A percentile compares a stretch with the other conserved stretches of the same genome.
phyloP scores from a whole-genome alignment of 805 yeast genomes.

The Ascoidea rubescens region DNA sequence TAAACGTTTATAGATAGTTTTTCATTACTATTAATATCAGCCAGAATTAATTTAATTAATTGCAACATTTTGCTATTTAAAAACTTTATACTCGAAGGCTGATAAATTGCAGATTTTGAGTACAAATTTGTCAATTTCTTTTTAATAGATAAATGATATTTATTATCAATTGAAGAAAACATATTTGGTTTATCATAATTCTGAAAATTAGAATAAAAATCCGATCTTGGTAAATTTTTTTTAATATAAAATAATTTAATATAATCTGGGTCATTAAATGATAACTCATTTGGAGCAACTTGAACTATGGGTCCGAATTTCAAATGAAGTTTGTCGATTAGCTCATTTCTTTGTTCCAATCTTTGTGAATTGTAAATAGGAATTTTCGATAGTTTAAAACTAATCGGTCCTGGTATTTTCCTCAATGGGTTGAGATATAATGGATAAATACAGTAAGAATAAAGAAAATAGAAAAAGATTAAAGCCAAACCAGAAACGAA shows the following conservation, averaged over 20 bases:
- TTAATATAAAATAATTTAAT: conserved; percentile 42
- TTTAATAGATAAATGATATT: conserved; percentile 29
- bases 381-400: conserved; percentile 30
- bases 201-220: conserved; percentile 44
- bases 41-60: conserved; percentile 14
- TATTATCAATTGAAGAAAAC: conserved; percentile 38
- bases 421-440: conserved; percentile 33
- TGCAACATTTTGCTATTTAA: conserved; percentile 20
- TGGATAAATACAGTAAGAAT: conserved; percentile 29
- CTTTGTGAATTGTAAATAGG: conserved; percentile 29
- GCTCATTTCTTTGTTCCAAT: conserved; percentile 32
- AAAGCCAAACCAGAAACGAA: too few species aligned
- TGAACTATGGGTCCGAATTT: conserved; percentile 51
- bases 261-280: conserved; percentile 36
- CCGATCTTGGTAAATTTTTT: conserved; percentile 38
- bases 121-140: conserved; percentile 27
- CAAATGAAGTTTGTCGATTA: conserved; percentile 35
- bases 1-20: conserved; percentile 34
- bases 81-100: conserved; percentile 19
- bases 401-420: conserved; percentile 43
- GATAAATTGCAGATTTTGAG: conserved; percentile 27
- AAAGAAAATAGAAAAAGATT: conserved; percentile 10
- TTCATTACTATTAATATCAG: conserved; percentile 9
- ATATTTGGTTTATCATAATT: conserved; percentile 46
- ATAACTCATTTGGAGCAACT: conserved; percentile 46